Evolutionary conservation across 2,329 filamentous ascomycete species (phyloP).

Genomic region (Incumbomyces delicatus): DNA sequence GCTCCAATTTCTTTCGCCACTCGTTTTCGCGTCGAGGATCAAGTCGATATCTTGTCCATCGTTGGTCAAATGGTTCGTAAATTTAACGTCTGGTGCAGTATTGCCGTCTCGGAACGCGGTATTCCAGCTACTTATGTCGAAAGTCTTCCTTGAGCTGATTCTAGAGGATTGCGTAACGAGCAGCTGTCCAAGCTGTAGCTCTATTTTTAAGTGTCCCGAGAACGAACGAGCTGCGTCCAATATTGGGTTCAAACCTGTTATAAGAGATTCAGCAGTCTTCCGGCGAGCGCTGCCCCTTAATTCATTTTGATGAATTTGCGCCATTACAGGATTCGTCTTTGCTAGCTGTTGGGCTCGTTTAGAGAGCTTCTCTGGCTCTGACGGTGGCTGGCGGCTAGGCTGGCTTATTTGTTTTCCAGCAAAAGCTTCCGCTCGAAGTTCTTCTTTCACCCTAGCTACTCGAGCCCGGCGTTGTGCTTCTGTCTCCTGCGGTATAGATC

Average conservation of each 20-base stretch:
- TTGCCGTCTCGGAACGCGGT: constrained; percentile 23
- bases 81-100: constrained; percentile 18
- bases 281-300: constrained; percentile 6
- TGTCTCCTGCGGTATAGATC: background rate
- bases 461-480: background rate
- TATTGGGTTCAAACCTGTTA: constrained; percentile 22
- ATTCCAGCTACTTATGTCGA: constrained; percentile 23
- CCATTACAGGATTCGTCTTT: constrained; percentile 9
- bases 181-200: constrained; percentile 30
- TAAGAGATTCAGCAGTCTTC: constrained; percentile 21
- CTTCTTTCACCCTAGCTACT: background rate
- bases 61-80: constrained; percentile 30
- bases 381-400: background rate
- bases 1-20: constrained; percentile 7
- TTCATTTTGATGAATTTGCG: constrained; percentile 8
- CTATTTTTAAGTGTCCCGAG: constrained; percentile 25
- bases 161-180: constrained; percentile 21
- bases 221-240: constrained; percentile 29
- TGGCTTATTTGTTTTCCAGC: constrained; percentile 6
- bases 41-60: constrained; percentile 32
- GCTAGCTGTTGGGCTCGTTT: constrained; percentile 12
- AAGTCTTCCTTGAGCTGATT: constrained; percentile 7
- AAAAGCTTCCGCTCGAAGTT: background rate
- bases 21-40: constrained; percentile 26
- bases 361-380: constrained; percentile 8